Evolutionary conservation across 495 filamentous ascomycete species (phyloP).

Genomic region (Hyaloscypha finlandica): DNA sequence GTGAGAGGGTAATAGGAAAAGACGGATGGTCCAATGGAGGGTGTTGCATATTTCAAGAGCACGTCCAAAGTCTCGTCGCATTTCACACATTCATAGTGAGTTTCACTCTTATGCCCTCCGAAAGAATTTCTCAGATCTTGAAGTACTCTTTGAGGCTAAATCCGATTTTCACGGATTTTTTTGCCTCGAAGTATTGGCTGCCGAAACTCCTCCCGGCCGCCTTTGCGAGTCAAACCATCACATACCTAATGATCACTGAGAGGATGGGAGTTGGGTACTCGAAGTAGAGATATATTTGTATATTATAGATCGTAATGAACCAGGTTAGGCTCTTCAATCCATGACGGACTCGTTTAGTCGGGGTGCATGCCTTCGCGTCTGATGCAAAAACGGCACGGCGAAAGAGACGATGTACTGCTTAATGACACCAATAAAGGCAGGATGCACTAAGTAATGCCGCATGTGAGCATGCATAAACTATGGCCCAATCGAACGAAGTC

Average conservation of each 20-base stretch:
- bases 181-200: neutral
- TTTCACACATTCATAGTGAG: constrained; percentile 17
- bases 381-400: constrained; percentile 13
- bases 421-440: constrained; percentile 11
- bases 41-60: neutral
- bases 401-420: constrained; percentile 15
- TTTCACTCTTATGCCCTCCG: neutral
- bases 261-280: neutral
- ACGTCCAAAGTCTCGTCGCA: constrained; percentile 22
- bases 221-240: neutral
- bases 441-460: neutral
- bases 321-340: constrained; percentile 6
- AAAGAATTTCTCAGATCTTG: constrained; percentile 7
- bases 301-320: constrained; percentile 12
- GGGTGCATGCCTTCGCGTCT: constrained; percentile 11
- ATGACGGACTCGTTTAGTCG: constrained; percentile 1
- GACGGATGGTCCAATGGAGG: neutral
- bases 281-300: neutral
- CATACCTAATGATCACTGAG: neutral
- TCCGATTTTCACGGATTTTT: neutral
- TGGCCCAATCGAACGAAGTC: neutral
- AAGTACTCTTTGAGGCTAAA: neutral
- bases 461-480: constrained; percentile 13
- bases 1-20: neutral
- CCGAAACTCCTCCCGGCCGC: neutral